Evolutionary conservation across 139 green algal genomes (phyloP), one percentile per base, ranked within the genome.

Genomic region (Trebouxia sp.): DNA sequence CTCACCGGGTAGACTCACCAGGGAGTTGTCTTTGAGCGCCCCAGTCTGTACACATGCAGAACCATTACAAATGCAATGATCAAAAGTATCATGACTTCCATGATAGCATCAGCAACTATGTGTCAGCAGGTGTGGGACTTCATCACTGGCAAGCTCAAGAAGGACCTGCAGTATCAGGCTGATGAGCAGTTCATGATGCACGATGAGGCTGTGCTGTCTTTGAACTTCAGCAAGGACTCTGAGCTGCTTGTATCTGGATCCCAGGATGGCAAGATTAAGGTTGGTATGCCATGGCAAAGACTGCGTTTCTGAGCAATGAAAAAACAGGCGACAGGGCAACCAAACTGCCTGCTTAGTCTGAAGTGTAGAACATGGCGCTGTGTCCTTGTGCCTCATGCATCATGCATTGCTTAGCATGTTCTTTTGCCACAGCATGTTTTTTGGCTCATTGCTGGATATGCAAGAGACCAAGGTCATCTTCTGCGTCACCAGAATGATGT

Each of bases 181-280:
- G 89, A 96, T 62, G 96, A 98, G 79, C 87, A 91, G 83, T 99
- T 98, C 88, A 98, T 99, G 95, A 96, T 98, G 91, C 96, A 99
- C 80, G 96, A 98, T 62, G 87, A 88, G 45, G 89, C 97, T 4
- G 94, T 99, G 83, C 86, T 99, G 83, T 89, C 83, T 1, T 72
- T 98, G 12, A 88, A 85, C 65, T 96, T 97, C 88, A 94, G 86
- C 62, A 84, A 89, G 2, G 94, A 98, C 88, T 90, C 83, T 24
- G 94, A 98, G 85, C 86, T 98, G 79, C 84, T 99, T 14, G 96
- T 93, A 6, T 96, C 93, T 56, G 93, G 92, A 22, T 84, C 83
- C 39, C 83, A 86, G 67, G 83, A 91, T 14, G 92, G 92, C 75
- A 89, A 91, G 30, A 89, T 95, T 75, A 94, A 94, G 88, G 85